Evolutionary conservation across 2,329 filamentous ascomycete species (phyloP).

Genomic region (Aspergillus uvarum): DNA sequence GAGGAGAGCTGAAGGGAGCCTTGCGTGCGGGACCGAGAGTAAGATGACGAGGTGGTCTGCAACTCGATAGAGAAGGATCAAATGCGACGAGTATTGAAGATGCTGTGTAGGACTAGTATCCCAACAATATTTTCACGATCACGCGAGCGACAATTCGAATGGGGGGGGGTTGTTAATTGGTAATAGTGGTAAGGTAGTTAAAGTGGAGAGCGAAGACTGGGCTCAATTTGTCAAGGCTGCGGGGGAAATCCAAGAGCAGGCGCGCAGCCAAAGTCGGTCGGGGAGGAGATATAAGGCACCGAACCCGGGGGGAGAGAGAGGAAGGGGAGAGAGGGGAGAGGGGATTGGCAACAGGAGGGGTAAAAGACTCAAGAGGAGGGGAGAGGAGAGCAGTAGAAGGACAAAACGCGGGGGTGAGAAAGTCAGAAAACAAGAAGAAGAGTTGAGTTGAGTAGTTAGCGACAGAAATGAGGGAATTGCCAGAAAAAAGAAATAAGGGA

Average conservation of each 20-base stretch:
- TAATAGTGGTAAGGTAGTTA: not conserved
- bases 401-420: not conserved
- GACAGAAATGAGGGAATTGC: slow-evolving; percentile 4
- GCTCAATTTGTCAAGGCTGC: slow-evolving; percentile 11
- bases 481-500: not conserved
- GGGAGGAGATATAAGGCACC: not conserved
- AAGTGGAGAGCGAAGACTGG: not conserved
- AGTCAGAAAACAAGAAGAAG: not conserved
- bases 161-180: not conserved
- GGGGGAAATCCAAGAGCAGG: slow-evolving; percentile 9
- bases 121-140: not conserved
- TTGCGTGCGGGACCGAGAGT: not conserved
- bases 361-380: not conserved
- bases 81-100: not conserved
- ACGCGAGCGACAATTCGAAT: not conserved
- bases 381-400: slow-evolving; percentile 1
- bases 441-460: not conserved
- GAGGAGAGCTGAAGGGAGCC: not conserved
- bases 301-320: not conserved
- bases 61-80: not conserved
- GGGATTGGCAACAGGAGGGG: not conserved
- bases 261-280: not conserved
- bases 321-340: not conserved
- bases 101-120: not conserved
- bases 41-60: no score